Percentiles rank a stretch among this genome's conserved stretches.
Evolutionary conservation across 495 filamentous ascomycete species (phyloP).

Genomic region (Terfezia claveryi): DNA sequence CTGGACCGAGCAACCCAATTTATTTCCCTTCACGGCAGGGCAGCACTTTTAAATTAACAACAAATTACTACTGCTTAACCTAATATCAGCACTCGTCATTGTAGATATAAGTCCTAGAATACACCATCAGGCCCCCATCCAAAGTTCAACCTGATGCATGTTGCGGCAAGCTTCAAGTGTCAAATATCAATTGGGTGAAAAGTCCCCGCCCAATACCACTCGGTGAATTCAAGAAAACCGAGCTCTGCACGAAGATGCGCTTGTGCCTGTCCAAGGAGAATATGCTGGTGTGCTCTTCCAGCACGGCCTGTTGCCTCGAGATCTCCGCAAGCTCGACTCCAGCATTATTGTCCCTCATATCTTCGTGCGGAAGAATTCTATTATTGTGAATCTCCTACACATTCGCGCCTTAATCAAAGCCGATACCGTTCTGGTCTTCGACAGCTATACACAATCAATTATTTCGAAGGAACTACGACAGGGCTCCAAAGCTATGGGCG

Average conservation of each 20-base stretch:
- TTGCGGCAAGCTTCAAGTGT: no score
- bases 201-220: no score
- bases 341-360: conserved; percentile 96
- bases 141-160: no score
- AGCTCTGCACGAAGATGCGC: conserved; percentile 82
- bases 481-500: conserved; percentile 28
- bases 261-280: background rate
- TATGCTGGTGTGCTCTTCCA: conserved; percentile 22
- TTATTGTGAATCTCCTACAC: conserved; percentile 84
- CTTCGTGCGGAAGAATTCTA: conserved; percentile 78
- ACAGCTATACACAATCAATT: conserved; percentile 81
- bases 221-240: conserved; percentile 93
- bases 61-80: no score
- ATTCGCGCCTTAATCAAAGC: conserved; percentile 84
- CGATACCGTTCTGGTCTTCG: conserved; percentile 82
- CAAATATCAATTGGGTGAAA: no score
- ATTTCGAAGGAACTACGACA: conserved; percentile 43
- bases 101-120: no score
- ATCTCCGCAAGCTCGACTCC: conserved; percentile 81
- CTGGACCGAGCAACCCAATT: no score
- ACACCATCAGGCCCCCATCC: no score
- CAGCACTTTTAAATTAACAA: no score
- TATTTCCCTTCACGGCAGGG: no score
- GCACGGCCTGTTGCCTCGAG: conserved; percentile 89
- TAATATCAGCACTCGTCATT: no score